A percentile compares a stretch with the other conserved stretches of the same genome.
These are phyloP conservation scores for Aspergillus novofumigatus DNA, from an alignment of 2,329 filamentous ascomycete species.

Conservation along the genomic window DNA sequence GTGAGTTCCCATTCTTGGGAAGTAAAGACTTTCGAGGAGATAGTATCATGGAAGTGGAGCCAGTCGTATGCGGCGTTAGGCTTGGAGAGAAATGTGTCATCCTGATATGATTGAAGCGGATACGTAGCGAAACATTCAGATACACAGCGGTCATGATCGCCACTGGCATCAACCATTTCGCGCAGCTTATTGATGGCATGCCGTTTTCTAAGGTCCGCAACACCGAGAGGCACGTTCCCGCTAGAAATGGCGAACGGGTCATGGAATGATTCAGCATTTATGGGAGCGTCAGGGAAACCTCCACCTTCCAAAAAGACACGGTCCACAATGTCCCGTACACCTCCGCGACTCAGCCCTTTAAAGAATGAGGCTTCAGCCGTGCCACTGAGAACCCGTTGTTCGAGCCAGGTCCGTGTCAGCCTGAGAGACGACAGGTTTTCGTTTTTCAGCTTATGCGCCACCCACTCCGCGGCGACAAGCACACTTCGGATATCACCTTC, in stretches of 20 bases:
- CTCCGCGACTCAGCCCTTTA: slow-evolving; percentile 59
- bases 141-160: slow-evolving; percentile 59
- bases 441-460: slow-evolving; percentile 56
- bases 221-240: slow-evolving; percentile 44
- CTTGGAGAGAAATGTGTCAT: slow-evolving; percentile 86
- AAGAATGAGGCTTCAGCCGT: slow-evolving; percentile 50
- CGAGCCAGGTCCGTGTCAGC: slow-evolving; percentile 58
- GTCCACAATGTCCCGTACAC: slow-evolving; percentile 61
- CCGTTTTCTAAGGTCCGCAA: slow-evolving; percentile 58
- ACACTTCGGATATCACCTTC: slow-evolving; percentile 60
- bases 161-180: slow-evolving; percentile 60
- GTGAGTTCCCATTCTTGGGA: slow-evolving; percentile 89
- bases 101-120: slow-evolving; percentile 82
- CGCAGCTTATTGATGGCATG: slow-evolving; percentile 55
- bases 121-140: slow-evolving; percentile 79
- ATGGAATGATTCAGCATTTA: slow-evolving; percentile 35
- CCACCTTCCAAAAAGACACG: slow-evolving; percentile 63
- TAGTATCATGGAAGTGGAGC: slow-evolving; percentile 86
- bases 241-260: slow-evolving; percentile 28
- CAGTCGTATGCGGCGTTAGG: slow-evolving; percentile 86
- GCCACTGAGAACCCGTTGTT: slow-evolving; percentile 53
- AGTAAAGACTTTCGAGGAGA: slow-evolving; percentile 73
- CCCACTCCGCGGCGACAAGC: slow-evolving; percentile 63
- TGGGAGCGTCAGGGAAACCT: slow-evolving; percentile 50
- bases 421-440: slow-evolving; percentile 35